Evolutionary conservation across 2,329 filamentous ascomycete species (phyloP).

Genomic region (Aspergillus carbonarius): DNA sequence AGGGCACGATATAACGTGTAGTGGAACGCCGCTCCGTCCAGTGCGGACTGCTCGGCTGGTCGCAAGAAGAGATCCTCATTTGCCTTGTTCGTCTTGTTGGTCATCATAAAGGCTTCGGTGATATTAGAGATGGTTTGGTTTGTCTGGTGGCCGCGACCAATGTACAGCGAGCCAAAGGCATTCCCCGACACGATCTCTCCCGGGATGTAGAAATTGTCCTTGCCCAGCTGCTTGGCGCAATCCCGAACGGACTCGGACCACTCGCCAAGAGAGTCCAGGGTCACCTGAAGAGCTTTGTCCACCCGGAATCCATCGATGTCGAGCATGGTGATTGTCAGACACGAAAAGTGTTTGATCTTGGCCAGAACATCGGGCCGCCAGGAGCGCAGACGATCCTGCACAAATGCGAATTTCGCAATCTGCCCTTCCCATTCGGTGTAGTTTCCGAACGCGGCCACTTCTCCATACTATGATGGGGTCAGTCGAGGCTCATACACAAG

Average conservation of each 20-base stretch:
- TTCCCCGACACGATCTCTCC: slow-evolving; percentile 64
- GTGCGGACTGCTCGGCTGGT: slow-evolving; percentile 49
- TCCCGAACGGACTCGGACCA: slow-evolving; percentile 57
- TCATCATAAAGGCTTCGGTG: slow-evolving; percentile 42
- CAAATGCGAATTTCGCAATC: slow-evolving; percentile 63
- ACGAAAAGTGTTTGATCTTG: slow-evolving; percentile 61
- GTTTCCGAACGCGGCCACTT: slow-evolving; percentile 61
- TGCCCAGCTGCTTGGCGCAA: slow-evolving; percentile 56
- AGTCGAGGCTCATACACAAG: not conserved
- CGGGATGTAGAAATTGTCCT: slow-evolving; percentile 62
- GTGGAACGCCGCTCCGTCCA: slow-evolving; percentile 62
- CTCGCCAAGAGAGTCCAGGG: slow-evolving; percentile 58
- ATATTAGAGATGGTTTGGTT: slow-evolving; percentile 49
- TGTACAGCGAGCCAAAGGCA: slow-evolving; percentile 58
- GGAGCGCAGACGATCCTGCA: slow-evolving; percentile 65
- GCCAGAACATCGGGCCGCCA: slow-evolving; percentile 59
- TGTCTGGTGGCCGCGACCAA: slow-evolving; percentile 61
- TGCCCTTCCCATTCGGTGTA: slow-evolving; percentile 63
- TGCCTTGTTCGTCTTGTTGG: not conserved
- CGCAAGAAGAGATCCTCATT: slow-evolving; percentile 49
- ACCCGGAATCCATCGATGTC: slow-evolving; percentile 66
- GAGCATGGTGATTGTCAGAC: slow-evolving; percentile 59
- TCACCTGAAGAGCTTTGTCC: slow-evolving; percentile 64
- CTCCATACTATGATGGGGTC: slow-evolving; percentile 47
- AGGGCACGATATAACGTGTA: slow-evolving; percentile 61